Conservation (phyloP, 768 basidiomycete species). For the Coprinopsis cinerea region DNA sequence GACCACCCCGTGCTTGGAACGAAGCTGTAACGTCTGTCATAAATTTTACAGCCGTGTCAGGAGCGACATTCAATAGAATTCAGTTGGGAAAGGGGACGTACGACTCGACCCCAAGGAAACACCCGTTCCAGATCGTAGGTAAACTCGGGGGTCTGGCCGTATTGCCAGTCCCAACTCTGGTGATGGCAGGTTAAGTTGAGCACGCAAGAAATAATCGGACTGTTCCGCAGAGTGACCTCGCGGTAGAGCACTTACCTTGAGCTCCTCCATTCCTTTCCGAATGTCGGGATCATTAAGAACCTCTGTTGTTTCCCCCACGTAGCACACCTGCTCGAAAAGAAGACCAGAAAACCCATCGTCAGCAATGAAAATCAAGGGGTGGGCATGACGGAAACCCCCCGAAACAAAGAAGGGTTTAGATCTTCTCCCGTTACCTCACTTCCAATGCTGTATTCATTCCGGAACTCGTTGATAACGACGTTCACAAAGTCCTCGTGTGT, state of each 20-base stretch:
- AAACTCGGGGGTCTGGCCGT: constrained; percentile 93
- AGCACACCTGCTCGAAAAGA: constrained; percentile 35
- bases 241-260: constrained; percentile 44
- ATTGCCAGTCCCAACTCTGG: constrained; percentile 91
- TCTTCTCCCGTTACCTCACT: constrained; percentile 21
- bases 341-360: too few species aligned
- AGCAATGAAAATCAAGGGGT: too few species aligned
- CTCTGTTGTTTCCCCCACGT: constrained; percentile 41
- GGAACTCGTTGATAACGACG: constrained; percentile 67
- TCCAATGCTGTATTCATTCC: constrained; percentile 42
- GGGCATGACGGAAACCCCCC: too few species aligned
- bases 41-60: neutral
- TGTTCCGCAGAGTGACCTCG: too few species aligned
- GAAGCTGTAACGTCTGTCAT: constrained; percentile 40
- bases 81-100: constrained; percentile 20
- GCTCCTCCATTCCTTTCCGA: constrained; percentile 60
- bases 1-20: constrained; percentile 64
- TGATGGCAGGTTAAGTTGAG: neutral
- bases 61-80: neutral
- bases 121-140: constrained; percentile 44
- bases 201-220: too few species aligned
- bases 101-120: constrained; percentile 41
- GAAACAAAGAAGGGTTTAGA: neutral
- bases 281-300: constrained; percentile 53
- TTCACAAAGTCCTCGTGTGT: constrained; percentile 67